Evolutionary conservation across 2,329 filamentous ascomycete species (phyloP).

Genomic region (Trichoderma sp.): DNA sequence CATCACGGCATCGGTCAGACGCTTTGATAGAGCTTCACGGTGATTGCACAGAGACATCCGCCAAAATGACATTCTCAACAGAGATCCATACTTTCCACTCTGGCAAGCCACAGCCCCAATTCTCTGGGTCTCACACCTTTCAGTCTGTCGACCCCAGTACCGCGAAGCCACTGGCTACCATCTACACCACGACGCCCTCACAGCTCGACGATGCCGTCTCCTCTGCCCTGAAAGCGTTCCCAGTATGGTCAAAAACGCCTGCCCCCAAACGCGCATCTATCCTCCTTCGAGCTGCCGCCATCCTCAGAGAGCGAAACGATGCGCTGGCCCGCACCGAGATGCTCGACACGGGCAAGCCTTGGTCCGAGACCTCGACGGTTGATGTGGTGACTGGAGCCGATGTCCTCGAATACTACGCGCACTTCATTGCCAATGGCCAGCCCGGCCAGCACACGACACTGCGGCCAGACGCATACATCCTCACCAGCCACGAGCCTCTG

Average conservation of each 20-base stretch:
- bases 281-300: conserved; percentile 71
- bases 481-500: conserved; percentile 78
- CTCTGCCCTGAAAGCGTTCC: conserved; percentile 72
- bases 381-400: conserved; percentile 83
- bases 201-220: conserved; percentile 73
- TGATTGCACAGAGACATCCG: neutral
- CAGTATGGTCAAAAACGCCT: conserved; percentile 74
- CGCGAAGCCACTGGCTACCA: conserved; percentile 66
- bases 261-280: conserved; percentile 75
- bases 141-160: conserved; percentile 75
- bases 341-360: conserved; percentile 83
- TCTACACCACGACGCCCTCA: conserved; percentile 67
- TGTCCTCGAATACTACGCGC: conserved; percentile 84
- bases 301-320: conserved; percentile 77
- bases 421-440: conserved; percentile 74
- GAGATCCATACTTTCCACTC: conserved; percentile 71
- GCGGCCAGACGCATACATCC: conserved; percentile 76
- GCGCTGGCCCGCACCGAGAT: conserved; percentile 79
- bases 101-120: conserved; percentile 63
- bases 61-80: conserved; percentile 41
- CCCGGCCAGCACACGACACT: conserved; percentile 79
- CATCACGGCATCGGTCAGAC: neutral
- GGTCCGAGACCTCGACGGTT: conserved; percentile 79
- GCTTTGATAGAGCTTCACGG: neutral
- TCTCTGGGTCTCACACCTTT: conserved; percentile 65